Evolutionary conservation across 2,329 filamentous ascomycete species (phyloP).

Genomic region (Fonsecaea monophora): DNA sequence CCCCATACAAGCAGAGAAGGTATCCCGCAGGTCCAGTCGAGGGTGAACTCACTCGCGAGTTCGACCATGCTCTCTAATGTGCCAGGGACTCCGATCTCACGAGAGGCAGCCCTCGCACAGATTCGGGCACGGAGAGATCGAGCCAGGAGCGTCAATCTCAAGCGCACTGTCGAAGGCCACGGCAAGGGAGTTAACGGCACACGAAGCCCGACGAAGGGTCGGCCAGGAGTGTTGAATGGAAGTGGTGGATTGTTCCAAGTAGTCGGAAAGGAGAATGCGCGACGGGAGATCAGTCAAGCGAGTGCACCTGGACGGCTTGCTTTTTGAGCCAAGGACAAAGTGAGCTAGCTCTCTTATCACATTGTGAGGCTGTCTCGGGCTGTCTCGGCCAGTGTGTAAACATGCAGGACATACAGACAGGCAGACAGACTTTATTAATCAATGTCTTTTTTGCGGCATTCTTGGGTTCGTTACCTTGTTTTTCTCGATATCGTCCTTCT

Average conservation of each 20-base stretch:
- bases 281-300: slow-evolving; percentile 35
- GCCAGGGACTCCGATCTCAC: slow-evolving; percentile 53
- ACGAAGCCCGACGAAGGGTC: slow-evolving; percentile 29
- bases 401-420: neutral
- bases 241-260: slow-evolving; percentile 18
- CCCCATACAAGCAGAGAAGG: slow-evolving; percentile 6
- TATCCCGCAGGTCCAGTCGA: slow-evolving; percentile 11
- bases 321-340: slow-evolving; percentile 13
- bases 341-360: too few relatives aligned
- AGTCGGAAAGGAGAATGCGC: slow-evolving; percentile 26
- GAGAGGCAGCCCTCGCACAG: slow-evolving; percentile 57
- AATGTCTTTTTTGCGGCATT: neutral
- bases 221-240: slow-evolving; percentile 23
- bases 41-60: slow-evolving; percentile 14
- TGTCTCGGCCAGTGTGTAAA: too few relatives aligned
- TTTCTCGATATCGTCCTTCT: too few relatives aligned
- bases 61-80: slow-evolving; percentile 41
- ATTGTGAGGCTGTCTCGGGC: neutral
- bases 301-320: slow-evolving; percentile 34
- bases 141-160: slow-evolving; percentile 51
- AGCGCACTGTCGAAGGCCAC: slow-evolving; percentile 23
- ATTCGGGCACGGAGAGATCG: slow-evolving; percentile 56
- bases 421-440: neutral
- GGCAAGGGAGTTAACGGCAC: slow-evolving; percentile 1
- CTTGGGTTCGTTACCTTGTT: too few relatives aligned